These are phyloP conservation scores for Dacryopinax spathularia DNA, from an alignment of 768 basidiomycete genomes.

Conservation along the genomic window DNA sequence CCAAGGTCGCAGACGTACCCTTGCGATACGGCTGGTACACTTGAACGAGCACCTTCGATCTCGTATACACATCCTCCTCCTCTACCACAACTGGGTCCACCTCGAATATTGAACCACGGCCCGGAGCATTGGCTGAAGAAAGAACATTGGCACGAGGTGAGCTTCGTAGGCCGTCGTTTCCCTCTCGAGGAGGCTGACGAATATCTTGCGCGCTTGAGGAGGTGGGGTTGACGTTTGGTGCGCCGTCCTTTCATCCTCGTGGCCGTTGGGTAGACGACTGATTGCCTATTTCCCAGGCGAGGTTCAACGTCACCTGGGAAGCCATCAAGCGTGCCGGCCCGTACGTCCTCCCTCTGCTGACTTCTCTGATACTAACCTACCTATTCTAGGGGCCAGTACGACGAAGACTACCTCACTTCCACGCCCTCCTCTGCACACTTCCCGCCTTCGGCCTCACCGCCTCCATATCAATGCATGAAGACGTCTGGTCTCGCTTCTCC, in stretches of 20 bases:
- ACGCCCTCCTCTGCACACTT: constrained; percentile 47
- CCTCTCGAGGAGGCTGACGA: constrained; percentile 76
- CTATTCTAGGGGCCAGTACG: constrained; percentile 60
- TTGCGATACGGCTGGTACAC: constrained; percentile 44
- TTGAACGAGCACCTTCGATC: too few species aligned
- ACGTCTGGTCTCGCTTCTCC: constrained; percentile 88
- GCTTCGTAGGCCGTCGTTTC: constrained; percentile 84
- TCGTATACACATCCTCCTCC: too few species aligned
- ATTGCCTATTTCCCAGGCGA: too few species aligned
- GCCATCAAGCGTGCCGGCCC: constrained; percentile 86
- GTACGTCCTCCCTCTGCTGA: constrained; percentile 38
- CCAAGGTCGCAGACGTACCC: constrained; percentile 80
- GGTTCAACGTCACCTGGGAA: constrained; percentile 94
- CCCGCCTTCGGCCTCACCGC: constrained; percentile 59
- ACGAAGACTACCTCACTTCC: constrained; percentile 71
- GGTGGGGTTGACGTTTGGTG: constrained; percentile 86
- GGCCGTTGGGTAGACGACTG: too few species aligned
- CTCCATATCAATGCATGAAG: constrained; percentile 77
- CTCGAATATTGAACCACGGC: too few species aligned
- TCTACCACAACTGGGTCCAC: too few species aligned
- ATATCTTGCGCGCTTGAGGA: constrained; percentile 60
- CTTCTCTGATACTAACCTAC: too few species aligned
- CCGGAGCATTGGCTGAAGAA: too few species aligned
- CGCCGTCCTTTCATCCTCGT: too few species aligned
- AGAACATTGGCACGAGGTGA: too few species aligned